Evolutionary conservation across 2,329 filamentous ascomycete species (phyloP).

Genomic region (Diaporthe velutina): DNA sequence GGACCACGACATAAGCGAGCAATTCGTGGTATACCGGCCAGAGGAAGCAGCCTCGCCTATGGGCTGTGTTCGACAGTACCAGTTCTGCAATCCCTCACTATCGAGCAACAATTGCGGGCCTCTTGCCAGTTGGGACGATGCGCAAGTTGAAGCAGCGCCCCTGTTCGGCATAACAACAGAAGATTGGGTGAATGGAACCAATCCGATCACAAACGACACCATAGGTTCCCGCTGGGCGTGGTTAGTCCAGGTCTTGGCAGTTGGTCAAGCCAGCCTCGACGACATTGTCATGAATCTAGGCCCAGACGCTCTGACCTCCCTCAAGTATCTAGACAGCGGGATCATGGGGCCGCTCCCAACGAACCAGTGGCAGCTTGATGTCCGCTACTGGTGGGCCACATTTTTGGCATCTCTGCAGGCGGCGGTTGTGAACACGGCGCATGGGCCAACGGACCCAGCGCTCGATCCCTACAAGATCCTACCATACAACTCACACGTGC

Average conservation of each 20-base stretch:
- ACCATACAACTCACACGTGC: neutral
- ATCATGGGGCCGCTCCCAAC: conserved; percentile 14
- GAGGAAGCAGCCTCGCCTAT: conserved; percentile 37
- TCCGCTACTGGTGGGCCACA: conserved; percentile 36
- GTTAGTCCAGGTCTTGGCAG: rapidly evolving
- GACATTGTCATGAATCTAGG: neutral
- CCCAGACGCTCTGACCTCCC: neutral
- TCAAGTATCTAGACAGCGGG: neutral
- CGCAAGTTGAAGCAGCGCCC: neutral
- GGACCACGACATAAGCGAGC: rapidly evolving
- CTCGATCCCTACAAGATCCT: neutral
- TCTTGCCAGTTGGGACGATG: neutral
- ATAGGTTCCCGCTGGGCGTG: neutral
- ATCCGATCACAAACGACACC: neutral
- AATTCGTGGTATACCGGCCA: neutral
- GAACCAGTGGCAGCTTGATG: conserved; percentile 41
- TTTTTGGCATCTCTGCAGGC: conserved; percentile 33
- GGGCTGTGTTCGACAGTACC: conserved; percentile 25
- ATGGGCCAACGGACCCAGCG: neutral
- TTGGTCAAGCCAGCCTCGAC: rapidly evolving
- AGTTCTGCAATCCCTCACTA: conserved; percentile 34
- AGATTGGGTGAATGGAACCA: rapidly evolving
- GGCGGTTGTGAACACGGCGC: neutral
- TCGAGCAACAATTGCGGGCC: neutral
- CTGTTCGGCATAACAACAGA: neutral